Evolutionary conservation across 108 stramenopile species (phyloP).

Genomic region (Parmales sp.): DNA sequence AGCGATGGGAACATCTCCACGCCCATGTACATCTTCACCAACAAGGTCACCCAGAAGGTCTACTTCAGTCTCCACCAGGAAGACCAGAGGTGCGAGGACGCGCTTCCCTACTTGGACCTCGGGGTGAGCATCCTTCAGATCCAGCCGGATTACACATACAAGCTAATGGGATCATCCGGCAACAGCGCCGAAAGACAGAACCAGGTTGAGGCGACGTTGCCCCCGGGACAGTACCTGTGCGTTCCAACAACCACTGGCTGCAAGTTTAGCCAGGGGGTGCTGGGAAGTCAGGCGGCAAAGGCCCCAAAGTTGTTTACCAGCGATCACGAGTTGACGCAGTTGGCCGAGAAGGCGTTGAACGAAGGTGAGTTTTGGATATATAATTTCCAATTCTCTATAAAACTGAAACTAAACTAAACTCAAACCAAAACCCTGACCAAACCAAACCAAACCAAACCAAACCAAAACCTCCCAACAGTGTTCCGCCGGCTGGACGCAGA

Average conservation of each 20-base stretch:
- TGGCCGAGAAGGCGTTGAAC: slow-evolving; percentile 6
- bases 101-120: slow-evolving; percentile 21
- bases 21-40: slow-evolving; percentile 13
- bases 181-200: slow-evolving; percentile 20
- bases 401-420: too few species aligned
- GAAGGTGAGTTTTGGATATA: too few species aligned
- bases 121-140: slow-evolving; percentile 16
- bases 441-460: too few species aligned
- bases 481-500: slow-evolving; percentile 9
- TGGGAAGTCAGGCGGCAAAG: neutral
- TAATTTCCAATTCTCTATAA: too few species aligned
- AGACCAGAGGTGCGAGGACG: slow-evolving; percentile 16
- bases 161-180: slow-evolving; percentile 9
- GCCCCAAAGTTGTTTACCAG: neutral
- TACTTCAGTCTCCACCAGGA: slow-evolving; percentile 17
- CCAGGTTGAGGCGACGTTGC: slow-evolving; percentile 11
- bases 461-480: too few species aligned
- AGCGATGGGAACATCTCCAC: neutral
- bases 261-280: slow-evolving; percentile 10
- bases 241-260: slow-evolving; percentile 17
- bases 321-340: neutral
- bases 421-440: too few species aligned
- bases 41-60: neutral
- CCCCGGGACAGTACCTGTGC: slow-evolving; percentile 16
- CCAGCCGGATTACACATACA: slow-evolving; percentile 14